Evolutionary conservation across 1,284 basidiomycete genomes (phyloP).

Genomic region (Xerocomus minutiporus): DNA sequence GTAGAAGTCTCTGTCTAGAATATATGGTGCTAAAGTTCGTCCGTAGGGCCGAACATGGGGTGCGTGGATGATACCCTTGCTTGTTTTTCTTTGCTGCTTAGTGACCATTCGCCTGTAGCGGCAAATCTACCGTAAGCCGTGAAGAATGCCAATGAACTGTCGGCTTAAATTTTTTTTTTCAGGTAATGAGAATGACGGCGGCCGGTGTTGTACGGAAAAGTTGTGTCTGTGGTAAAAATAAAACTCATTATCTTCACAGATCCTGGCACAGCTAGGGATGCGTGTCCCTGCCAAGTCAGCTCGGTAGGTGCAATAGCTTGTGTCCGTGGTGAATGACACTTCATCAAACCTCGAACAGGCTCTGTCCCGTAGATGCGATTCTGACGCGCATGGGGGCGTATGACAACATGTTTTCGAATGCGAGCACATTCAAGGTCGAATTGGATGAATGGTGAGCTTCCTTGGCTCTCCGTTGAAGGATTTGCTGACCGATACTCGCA

Average conservation of each 20-base stretch:
- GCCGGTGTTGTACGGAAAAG: conserved; percentile 67
- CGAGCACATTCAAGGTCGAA: conserved; percentile 96
- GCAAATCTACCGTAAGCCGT: conserved; percentile 73
- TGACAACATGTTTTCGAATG: conserved; percentile 94
- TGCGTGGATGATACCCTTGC: conserved; percentile 35
- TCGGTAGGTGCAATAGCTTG: conserved; percentile 42
- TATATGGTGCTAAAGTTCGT: conserved; percentile 1
- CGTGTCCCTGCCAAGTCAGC: conserved; percentile 86
- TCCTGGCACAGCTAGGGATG: conserved; percentile 98
- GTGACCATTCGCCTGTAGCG: conserved; percentile 40
- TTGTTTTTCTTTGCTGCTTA: neutral
- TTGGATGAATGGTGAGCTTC: conserved; percentile 82
- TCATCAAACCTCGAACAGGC: conserved; percentile 35
- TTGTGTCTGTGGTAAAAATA: neutral
- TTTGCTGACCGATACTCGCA: neutral
- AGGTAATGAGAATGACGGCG: conserved; percentile 96
- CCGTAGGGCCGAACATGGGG: conserved; percentile 85
- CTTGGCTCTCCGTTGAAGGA: neutral
- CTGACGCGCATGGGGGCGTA: conserved; percentile 98
- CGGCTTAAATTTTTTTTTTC: conserved; percentile 1
- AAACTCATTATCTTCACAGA: conserved; percentile 44
- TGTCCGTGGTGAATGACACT: neutral
- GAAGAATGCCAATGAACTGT: neutral
- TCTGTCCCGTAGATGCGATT: conserved; percentile 91
- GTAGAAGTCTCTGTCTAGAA: conserved; percentile 21